Evolutionary conservation across 164 flowering plant species (phyloP), one percentile per base, ranked within the genome.

Genomic region (Annona squamosa): DNA sequence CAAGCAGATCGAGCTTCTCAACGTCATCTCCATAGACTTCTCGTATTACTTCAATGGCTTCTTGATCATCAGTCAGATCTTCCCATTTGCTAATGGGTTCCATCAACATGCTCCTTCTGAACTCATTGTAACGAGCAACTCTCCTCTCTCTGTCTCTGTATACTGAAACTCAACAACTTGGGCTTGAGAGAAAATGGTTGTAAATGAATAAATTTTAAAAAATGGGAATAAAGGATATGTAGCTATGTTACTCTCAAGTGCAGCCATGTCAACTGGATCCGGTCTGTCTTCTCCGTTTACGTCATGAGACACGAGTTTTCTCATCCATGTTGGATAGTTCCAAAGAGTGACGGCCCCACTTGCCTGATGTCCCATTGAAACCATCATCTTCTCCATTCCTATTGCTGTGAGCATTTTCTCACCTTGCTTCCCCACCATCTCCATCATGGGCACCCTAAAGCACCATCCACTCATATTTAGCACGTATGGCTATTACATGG

Each of bases 11-110:
- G 3, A 85, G 87, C 74, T 84, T 78, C 77, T 87, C 90, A 41
- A 85, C 80, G 57, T 87, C 86, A 57, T 85, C 80, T 19, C 80
- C 83, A 62, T 84, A 87, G 42, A 87, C 88, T 37, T 84, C 86
- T 1, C 42, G 79, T 0, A 87, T 79, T 9, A 79, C 79, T 6
- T 74, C 69, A 19, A 86, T 42, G 7, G 68, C 84, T 77, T 87
- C 85, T 46, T 70, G 17, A 17, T 87, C 84, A 45, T 84, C 83
- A 1, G 87, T 84, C 69, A 85, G 56, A 68, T 87, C 90, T 76
- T 86, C 87, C 90, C 90, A 87, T 57, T 81, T 83, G 71, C 75
- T 73, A n/a, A 84, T 86, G 2, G 90, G 90, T 48, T 71, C 79
- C 86, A 86, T 80, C 65, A 87, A 48, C 61, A 85, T 26, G 63